Percentiles rank a stretch among this genome's conserved stretches.
Evolutionary conservation across 2,329 filamentous ascomycete genomes (phyloP).

Genomic region (Fusarium multiceps): DNA sequence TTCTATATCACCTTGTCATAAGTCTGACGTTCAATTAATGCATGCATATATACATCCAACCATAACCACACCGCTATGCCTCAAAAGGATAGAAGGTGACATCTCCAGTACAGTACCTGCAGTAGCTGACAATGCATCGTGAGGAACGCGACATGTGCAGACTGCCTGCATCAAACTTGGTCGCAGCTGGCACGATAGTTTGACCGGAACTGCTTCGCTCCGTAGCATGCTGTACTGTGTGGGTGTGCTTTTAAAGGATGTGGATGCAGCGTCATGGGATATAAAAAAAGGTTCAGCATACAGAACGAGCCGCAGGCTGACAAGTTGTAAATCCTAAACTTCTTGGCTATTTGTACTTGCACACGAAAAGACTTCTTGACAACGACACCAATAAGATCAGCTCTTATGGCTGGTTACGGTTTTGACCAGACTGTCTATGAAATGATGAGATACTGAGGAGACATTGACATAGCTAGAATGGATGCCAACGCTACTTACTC

Average conservation of each 20-base stretch:
- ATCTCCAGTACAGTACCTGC: slow-evolving; percentile 26
- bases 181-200: not conserved
- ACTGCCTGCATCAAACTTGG: slow-evolving; percentile 11
- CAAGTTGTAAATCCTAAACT: not conserved
- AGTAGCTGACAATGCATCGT: slow-evolving; percentile 22
- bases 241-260: not conserved
- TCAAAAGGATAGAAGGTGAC: slow-evolving; percentile 11
- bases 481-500: not conserved
- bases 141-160: slow-evolving; percentile 9
- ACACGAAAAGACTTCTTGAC: not conserved
- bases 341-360: not conserved
- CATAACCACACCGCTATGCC: slow-evolving; percentile 16
- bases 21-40: not conserved
- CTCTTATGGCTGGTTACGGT: not conserved
- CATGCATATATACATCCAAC: not conserved
- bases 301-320: not conserved
- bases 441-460: not conserved
- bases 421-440: not conserved
- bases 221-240: not conserved
- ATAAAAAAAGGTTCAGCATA: not conserved
- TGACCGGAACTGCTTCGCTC: not conserved
- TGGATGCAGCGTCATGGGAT: not conserved
- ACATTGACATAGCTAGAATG: not conserved
- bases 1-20: slow-evolving; percentile 5
- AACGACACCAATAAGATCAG: not conserved